These are phyloP conservation scores for Phaeosphaeria sp. DNA, from an alignment of 2,329 filamentous ascomycete genomes.

Conservation along the genomic window DNA sequence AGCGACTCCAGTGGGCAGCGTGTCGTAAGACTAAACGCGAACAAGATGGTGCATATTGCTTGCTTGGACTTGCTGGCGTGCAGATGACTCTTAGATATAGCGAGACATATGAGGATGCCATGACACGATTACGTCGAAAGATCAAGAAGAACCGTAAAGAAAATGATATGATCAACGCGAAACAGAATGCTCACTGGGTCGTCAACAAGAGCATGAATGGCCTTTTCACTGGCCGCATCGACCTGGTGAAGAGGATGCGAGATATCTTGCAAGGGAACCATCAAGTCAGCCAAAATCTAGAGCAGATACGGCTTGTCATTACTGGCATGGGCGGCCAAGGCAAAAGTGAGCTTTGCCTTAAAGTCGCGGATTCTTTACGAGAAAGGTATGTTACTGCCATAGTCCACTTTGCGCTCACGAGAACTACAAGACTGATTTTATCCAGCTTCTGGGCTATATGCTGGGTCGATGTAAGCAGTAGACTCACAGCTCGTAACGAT, in stretches of 20 bases:
- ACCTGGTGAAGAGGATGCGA: neutral
- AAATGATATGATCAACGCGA: no score
- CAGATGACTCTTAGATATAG: neutral
- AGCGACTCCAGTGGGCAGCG: constrained; percentile 8
- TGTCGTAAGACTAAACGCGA: neutral
- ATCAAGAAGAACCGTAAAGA: neutral
- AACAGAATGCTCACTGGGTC: neutral
- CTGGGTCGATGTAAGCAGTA: constrained; percentile 38
- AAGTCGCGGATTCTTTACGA: constrained; percentile 27
- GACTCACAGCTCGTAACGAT: constrained; percentile 20
- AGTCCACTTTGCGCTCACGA: neutral
- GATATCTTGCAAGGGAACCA: neutral
- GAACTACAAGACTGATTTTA: constrained; percentile 8
- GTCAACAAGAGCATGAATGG: neutral
- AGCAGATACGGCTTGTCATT: constrained; percentile 26
- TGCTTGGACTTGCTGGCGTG: constrained; percentile 1
- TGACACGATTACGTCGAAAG: neutral
- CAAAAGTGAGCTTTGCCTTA: constrained; percentile 44
- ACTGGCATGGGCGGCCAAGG: constrained; percentile 37
- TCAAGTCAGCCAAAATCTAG: neutral
- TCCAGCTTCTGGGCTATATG: constrained; percentile 42
- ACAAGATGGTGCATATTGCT: constrained; percentile 1
- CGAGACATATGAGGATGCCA: neutral
- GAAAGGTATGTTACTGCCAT: constrained; percentile 15
- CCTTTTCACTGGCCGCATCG: neutral